These are phyloP conservation scores for Leersia perrieri DNA, from an alignment of 176 grass and related monocot species.

Conservation along the genomic window DNA sequence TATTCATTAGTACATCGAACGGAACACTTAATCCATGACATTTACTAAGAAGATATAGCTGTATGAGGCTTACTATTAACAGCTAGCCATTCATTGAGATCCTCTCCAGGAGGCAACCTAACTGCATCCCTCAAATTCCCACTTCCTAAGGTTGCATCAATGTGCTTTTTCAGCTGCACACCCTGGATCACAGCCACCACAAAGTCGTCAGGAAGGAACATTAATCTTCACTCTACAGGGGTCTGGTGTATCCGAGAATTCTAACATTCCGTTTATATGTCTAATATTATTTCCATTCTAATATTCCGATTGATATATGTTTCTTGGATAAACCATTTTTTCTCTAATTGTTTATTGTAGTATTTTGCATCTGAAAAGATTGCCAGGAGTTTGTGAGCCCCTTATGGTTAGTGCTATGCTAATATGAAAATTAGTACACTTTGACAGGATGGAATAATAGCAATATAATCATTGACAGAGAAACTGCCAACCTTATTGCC, in stretches of 20 bases:
- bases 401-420: neutral
- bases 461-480: neutral
- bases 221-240: neutral
- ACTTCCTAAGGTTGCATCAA: conserved; percentile 89
- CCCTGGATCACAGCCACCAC: conserved; percentile 40
- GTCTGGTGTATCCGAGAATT: neutral
- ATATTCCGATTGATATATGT: neutral
- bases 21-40: neutral
- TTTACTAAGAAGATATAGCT: neutral
- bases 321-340: neutral
- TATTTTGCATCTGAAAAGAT: neutral
- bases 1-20: neutral
- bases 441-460: neutral
- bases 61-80: conserved; percentile 68
- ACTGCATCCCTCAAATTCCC: conserved; percentile 90
- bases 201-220: neutral
- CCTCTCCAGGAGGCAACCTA: conserved; percentile 81
- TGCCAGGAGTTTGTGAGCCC: neutral
- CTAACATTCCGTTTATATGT: too few relatives aligned
- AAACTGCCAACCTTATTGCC: conserved; percentile 64
- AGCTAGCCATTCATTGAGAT: conserved; percentile 91
- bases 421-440: neutral
- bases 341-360: neutral
- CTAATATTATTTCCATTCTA: too few relatives aligned
- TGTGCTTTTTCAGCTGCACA: conserved; percentile 82